A percentile compares a stretch with the other conserved stretches of the same genome.
Conservation (phyloP, 805 yeast genomes). For the Sungouiella thailandica region DNA sequence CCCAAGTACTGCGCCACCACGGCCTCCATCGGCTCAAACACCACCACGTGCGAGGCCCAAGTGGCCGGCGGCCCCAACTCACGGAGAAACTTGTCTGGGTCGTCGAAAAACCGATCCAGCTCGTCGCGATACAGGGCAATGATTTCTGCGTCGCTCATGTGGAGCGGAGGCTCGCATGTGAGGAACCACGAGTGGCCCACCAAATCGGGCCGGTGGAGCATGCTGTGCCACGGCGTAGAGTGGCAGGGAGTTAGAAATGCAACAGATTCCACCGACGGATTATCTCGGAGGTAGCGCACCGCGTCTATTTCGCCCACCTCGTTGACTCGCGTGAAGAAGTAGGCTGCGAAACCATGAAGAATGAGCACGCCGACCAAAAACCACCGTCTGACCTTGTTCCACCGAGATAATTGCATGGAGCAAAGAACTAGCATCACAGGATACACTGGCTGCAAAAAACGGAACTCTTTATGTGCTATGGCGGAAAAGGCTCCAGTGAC, state of each 20-base stretch:
- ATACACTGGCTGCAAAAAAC: conserved; percentile 82
- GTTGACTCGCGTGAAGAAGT: conserved; percentile 60
- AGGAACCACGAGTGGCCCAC: conserved; percentile 57
- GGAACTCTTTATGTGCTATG: conserved; percentile 81
- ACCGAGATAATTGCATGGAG: conserved; percentile 18
- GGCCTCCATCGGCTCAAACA: conserved; percentile 61
- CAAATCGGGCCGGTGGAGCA: conserved; percentile 56
- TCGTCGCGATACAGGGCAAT: conserved; percentile 66
- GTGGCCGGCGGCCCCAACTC: conserved; percentile 41
- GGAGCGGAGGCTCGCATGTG: conserved; percentile 88
- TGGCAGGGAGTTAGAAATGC: conserved; percentile 96
- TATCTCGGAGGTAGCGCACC: conserved; percentile 44
- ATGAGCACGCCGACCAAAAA: conserved; percentile 8
- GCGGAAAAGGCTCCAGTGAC: conserved; percentile 56
- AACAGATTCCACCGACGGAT: conserved; percentile 42
- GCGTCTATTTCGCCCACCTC: conserved; percentile 84
- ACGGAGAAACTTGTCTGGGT: conserved; percentile 57
- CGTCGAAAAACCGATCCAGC: conserved; percentile 74
- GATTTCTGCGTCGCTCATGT: conserved; percentile 20
- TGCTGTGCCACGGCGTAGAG: conserved; percentile 92
- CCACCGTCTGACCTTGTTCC: neutral
- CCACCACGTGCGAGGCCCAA: conserved; percentile 73
- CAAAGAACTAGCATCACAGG: conserved; percentile 61
- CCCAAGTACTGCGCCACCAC: conserved; percentile 38
- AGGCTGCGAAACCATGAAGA: conserved; percentile 39